Evolutionary conservation across 495 filamentous ascomycete genomes (phyloP), one percentile per base, ranked within the genome.

Genomic region (Trypethelium eluteriae): DNA sequence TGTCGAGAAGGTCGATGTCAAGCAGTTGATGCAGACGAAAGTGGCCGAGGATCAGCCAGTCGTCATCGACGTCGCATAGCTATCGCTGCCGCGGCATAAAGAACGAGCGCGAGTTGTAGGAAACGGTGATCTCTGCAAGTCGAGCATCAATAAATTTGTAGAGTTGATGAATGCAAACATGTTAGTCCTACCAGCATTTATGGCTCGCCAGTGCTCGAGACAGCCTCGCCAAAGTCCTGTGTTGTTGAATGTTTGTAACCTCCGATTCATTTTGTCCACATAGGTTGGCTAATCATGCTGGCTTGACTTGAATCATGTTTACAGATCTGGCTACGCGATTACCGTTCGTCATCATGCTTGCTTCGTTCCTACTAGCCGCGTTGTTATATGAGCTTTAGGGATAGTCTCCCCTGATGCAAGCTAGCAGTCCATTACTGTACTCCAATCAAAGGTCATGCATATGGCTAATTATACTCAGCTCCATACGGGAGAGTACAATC

Each of bases 1-100:
- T 5, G n/a, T 53, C 49, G 49, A 53, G 49, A 53, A 53, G 49
- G 49, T 53, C 10, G 49, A 53, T 53, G 49, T 53, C 16, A 53
- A 53, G n/a, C 7, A 53, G n/a, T 53, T 53, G 16, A 53, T 53
- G 49, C 12, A 53, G 10, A 16, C n/a, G 16, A 53, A 53, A 18
- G 49, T 18, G n/a, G 49, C 49, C n/a, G 49, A 53, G 10, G 49
- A 53, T 53, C 16, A 53, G 49, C 49, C 16, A 53, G 49, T 53
- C 49, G 49, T 53, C 49, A 53, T 53, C 25, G 49, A 53, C 10
- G 9, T 16, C 41, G 9, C 9, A 46, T 46, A 7, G 41, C 41
- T 16, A 1, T 1, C 14, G 2, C n/a, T 18, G 49, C 10, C 49
- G 49, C 49, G 14, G 25, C 49, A 0, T 53, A 18, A 53, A 18